Conservation (phyloP, 257 asterid genomes). For the Jasminum sambac region DNA sequence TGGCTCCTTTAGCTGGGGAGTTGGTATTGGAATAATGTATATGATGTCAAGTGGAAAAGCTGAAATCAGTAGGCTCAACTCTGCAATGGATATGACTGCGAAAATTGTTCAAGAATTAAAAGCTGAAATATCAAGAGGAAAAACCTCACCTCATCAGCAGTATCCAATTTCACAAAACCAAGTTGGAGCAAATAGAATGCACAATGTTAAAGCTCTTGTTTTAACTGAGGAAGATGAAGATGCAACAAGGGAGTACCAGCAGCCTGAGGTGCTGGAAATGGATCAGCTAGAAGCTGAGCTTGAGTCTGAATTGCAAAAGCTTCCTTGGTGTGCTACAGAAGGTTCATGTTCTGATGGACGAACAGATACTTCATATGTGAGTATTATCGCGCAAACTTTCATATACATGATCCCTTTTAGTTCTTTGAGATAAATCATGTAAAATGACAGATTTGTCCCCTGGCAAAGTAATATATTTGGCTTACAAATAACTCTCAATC, state of each 20-base stretch:
- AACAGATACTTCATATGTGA: slow-evolving; percentile 34
- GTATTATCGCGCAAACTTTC: background rate
- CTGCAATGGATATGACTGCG: slow-evolving; percentile 61
- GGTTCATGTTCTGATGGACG: slow-evolving; percentile 31
- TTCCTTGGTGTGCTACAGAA: slow-evolving; percentile 42
- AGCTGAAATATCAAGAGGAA: slow-evolving; percentile 52
- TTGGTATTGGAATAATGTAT: slow-evolving; percentile 69
- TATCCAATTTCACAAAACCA: slow-evolving; percentile 25
- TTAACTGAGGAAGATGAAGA: slow-evolving; percentile 38
- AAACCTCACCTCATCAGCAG: slow-evolving; percentile 18
- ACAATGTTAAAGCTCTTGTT: slow-evolving; percentile 10
- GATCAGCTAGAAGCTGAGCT: slow-evolving; percentile 61
- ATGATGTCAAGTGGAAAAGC: slow-evolving; percentile 78
- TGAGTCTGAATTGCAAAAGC: slow-evolving; percentile 49
- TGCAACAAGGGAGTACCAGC: slow-evolving; percentile 41
- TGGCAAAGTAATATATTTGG: background rate
- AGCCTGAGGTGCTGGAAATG: slow-evolving; percentile 48
- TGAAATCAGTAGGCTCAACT: slow-evolving; percentile 51
- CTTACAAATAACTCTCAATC: background rate
- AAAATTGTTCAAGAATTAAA: slow-evolving; percentile 61
- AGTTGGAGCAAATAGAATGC: slow-evolving; percentile 11
- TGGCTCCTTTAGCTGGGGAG: slow-evolving; percentile 63
- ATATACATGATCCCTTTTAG: background rate
- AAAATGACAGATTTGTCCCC: background rate
- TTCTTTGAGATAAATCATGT: background rate